These are phyloP conservation scores for Phytophthora sp. DNA, from an alignment of 352 stramenopile genomes.

Conservation along the genomic window DNA sequence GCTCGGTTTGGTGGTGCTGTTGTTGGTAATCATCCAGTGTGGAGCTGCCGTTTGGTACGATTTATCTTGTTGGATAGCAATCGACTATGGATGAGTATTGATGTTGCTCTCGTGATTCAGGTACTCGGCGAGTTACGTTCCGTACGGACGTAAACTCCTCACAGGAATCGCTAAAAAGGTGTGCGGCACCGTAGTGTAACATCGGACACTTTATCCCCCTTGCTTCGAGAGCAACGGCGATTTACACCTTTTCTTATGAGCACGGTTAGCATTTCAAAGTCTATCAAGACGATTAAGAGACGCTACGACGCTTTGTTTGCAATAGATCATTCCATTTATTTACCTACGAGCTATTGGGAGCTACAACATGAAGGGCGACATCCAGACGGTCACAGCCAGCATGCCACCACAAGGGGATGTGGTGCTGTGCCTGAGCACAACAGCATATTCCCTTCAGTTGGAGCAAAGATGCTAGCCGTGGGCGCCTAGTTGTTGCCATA, in stretches of 20 bases:
- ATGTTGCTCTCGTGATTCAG: constrained; percentile 21
- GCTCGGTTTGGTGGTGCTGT: constrained; percentile 75
- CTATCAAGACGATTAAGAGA: neutral
- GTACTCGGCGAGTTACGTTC: constrained; percentile 88
- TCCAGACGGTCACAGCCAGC: constrained; percentile 25
- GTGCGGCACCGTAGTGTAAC: constrained; percentile 47
- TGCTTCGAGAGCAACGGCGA: too few relatives aligned
- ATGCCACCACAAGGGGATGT: constrained; percentile 12
- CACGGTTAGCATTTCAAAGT: neutral
- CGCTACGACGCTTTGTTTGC: neutral
- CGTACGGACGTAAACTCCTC: constrained; percentile 85
- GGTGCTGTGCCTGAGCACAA: constrained; percentile 14
- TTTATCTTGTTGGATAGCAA: neutral
- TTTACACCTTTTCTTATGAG: neutral
- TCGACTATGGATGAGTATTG: neutral
- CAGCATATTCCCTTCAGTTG: constrained; percentile 18
- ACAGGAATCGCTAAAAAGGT: constrained; percentile 67
- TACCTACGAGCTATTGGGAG: constrained; percentile 26
- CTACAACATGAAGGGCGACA: constrained; percentile 17
- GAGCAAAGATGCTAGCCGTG: constrained; percentile 17
- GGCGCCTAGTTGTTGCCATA: constrained; percentile 42
- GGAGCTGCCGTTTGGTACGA: constrained; percentile 72
- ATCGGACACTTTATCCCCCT: neutral
- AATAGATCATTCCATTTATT: constrained; percentile 47
- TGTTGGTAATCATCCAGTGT: constrained; percentile 83